Base-by-base conservation (phyloP, 768 basidiomycete genomes). In the Phaeotremella skinneri region DNA sequence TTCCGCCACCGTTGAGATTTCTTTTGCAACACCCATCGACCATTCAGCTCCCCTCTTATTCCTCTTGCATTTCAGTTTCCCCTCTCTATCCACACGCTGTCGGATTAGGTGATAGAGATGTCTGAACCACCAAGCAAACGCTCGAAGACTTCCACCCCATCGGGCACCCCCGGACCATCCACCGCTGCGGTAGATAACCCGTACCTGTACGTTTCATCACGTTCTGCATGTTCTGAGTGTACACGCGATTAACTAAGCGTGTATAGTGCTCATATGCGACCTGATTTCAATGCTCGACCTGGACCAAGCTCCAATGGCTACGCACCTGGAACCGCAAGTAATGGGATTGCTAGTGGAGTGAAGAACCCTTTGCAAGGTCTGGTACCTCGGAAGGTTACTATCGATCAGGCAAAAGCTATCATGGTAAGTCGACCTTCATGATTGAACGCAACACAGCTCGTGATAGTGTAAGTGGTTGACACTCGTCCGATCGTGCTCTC, bases 301-400 rank as follows among this genome's bases (percentile, higher is more conserved):
- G 53, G n/a, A 56, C 32, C 43, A 9, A 39, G 31, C 49, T 11
- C 45, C 56, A 64, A 63, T 48, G 62, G 64, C 39, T 55, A 50
- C 34, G 49, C 57, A 4, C 45, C 27, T 32, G 34, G 34, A 37
- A 62, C 49, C 37, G 60, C 61, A 16, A 30, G 56, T 31, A 64
- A 64, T 32, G 68, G 68, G 13, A 34, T 53, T 11, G 41, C 45
- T n/a, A 17, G 27, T 45, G 3, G 21, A 31, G 47, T 53, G 30
- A 32, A 63, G 45, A 70, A 87, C 52, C 89, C 90, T 11, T 76
- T 92, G 1, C 85, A 81, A 70, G 90, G 89, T 7, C 85, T 89
- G 68, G 70, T 89, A 47, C 85, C 89, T 0, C 81, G 90, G 54
- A 83, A 81, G 64, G 87, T 89, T 31, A 83, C 78, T 0, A 85